Evolutionary conservation across 2,329 filamentous ascomycete genomes (phyloP).

Genomic region (Incumbomyces delicatus): DNA sequence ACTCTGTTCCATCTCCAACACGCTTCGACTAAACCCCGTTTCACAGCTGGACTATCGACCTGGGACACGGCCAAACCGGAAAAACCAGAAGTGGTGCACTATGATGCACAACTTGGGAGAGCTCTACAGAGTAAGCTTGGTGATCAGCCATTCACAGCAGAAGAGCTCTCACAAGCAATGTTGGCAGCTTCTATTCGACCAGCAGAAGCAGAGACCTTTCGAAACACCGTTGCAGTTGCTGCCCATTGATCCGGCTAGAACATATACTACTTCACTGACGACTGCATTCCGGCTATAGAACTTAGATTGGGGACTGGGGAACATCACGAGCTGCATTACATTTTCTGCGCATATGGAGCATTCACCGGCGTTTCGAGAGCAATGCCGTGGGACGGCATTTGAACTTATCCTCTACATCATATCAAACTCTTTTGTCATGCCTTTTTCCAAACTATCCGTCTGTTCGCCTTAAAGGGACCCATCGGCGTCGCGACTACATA

Average conservation of each 20-base stretch:
- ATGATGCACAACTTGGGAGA: constrained; percentile 8
- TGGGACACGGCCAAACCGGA: constrained; percentile 13
- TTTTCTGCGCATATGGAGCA: too few species aligned
- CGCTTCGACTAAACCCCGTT: background rate
- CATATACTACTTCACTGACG: too few species aligned
- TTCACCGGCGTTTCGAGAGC: too few species aligned
- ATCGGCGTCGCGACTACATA: too few species aligned
- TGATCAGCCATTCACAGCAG: constrained; percentile 18
- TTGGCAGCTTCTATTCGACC: constrained; percentile 13
- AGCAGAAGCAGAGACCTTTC: background rate
- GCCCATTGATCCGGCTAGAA: background rate
- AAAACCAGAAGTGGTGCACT: background rate
- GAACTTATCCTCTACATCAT: too few species aligned
- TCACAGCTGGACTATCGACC: constrained; percentile 20
- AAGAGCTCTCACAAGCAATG: constrained; percentile 21
- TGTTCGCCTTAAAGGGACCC: too few species aligned
- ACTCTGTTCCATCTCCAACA: background rate
- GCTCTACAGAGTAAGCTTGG: constrained; percentile 10
- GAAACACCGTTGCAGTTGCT: constrained; percentile 1
- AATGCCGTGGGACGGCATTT: too few species aligned
- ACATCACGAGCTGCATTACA: too few species aligned
- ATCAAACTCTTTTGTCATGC: too few species aligned
- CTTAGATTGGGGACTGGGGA: too few species aligned
- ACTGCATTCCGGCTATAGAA: too few species aligned
- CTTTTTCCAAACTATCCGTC: too few species aligned